These are phyloP conservation scores for Pythium rishiriense DNA, from an alignment of 352 stramenopile genomes.

Conservation along the genomic window DNA sequence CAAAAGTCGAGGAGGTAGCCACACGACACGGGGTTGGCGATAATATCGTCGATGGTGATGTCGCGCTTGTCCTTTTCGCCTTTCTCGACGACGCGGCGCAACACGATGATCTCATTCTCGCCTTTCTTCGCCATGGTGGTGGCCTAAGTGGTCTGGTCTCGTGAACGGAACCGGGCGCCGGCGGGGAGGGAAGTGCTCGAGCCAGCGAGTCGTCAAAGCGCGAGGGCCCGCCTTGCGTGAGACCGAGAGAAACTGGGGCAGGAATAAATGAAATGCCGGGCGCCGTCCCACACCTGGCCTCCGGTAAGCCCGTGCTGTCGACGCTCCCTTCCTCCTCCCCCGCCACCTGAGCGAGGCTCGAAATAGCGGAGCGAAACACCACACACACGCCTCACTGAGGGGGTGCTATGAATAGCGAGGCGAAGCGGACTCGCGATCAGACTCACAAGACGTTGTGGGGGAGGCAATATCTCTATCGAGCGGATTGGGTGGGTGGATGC, in stretches of 20 bases:
- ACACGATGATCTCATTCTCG: conserved; percentile 66
- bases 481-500: not conserved
- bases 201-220: not conserved
- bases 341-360: not conserved
- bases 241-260: conserved; percentile 13
- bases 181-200: no score
- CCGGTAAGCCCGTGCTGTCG: not conserved
- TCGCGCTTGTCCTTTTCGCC: conserved; percentile 70
- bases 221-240: not conserved
- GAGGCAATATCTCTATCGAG: not conserved
- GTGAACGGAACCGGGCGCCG: no score
- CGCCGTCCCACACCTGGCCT: not conserved
- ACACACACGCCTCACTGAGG: not conserved
- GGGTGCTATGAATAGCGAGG: conserved; percentile 1
- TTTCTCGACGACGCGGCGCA: conserved; percentile 72
- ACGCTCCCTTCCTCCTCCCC: not conserved
- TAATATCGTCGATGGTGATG: conserved; percentile 84
- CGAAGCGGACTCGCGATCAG: not conserved
- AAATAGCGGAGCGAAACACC: conserved; percentile 4
- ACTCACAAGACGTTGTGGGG: not conserved
- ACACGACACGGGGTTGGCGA: conserved; percentile 83
- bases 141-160: not conserved
- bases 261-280: conserved; percentile 29
- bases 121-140: conserved; percentile 68
- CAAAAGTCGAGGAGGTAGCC: conserved; percentile 87